phyloP scores from a whole-genome alignment of 257 asterid genomes.

The Plantago ovata region DNA sequence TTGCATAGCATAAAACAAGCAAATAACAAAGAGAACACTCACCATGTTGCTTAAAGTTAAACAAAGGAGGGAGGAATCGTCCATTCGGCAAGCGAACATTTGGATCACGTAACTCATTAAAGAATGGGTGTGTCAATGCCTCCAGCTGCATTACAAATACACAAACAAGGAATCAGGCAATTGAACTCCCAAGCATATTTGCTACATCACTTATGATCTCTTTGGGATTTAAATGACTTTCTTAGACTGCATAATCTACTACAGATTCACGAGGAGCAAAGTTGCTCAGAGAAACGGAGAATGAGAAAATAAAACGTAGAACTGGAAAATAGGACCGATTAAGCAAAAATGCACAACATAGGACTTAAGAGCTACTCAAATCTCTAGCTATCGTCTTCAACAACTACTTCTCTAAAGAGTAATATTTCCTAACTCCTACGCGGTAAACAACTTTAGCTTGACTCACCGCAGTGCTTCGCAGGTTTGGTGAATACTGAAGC shows the following conservation, averaged over 20 bases:
- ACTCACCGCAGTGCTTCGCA: constrained; percentile 91
- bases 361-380: background rate
- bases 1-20: background rate
- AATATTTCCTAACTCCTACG: background rate
- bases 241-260: background rate
- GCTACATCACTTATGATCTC: background rate
- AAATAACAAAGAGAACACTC: constrained; percentile 4
- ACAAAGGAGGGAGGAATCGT: constrained; percentile 67
- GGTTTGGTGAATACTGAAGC: constrained; percentile 82
- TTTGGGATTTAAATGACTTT: background rate
- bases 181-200: background rate
- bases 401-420: background rate
- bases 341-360: background rate
- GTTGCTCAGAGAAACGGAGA: background rate
- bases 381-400: background rate
- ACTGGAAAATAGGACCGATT: background rate
- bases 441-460: background rate
- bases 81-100: constrained; percentile 68
- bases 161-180: constrained; percentile 10
- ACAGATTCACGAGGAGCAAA: background rate
- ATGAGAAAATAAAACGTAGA: background rate
- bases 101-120: constrained; percentile 65
- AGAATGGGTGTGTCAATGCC: constrained; percentile 93
- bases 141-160: constrained; percentile 53
- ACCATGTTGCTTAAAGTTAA: constrained; percentile 83